phyloP scores from a whole-genome alignment of 2,329 filamentous ascomycete species.

The Teratosphaeria zuluensis region DNA sequence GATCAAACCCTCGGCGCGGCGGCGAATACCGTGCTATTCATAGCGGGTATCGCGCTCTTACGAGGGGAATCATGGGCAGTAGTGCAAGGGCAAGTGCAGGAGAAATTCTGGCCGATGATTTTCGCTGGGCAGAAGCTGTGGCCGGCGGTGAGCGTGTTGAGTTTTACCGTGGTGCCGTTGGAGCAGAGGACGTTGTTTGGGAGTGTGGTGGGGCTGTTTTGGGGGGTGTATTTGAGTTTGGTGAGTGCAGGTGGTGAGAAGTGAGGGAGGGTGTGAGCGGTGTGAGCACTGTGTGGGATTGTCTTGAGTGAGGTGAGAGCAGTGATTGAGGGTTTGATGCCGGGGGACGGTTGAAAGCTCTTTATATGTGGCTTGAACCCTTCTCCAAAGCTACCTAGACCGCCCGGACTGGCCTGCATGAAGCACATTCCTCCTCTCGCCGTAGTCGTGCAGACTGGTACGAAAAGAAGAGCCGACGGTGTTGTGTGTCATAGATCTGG shows the following conservation, averaged over 20 bases:
- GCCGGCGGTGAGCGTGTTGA: slow-evolving; percentile 59
- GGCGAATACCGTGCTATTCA: slow-evolving; percentile 57
- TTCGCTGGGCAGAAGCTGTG: slow-evolving; percentile 63
- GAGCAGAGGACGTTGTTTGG: slow-evolving; percentile 61
- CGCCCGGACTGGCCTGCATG: no score
- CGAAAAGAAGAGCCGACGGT: background rate
- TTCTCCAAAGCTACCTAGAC: no score
- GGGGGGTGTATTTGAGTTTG: slow-evolving; percentile 68
- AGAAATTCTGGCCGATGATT: slow-evolving; percentile 42
- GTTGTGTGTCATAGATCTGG: background rate
- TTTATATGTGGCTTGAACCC: no score
- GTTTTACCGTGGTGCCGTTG: slow-evolving; percentile 64
- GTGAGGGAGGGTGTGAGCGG: background rate
- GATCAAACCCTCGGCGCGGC: slow-evolving; percentile 60
- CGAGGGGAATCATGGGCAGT: slow-evolving; percentile 23
- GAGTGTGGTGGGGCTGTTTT: slow-evolving; percentile 60
- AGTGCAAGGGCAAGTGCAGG: slow-evolving; percentile 11
- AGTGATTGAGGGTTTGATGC: no score
- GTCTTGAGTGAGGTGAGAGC: no score
- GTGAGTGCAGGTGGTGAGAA: background rate
- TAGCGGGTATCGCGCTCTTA: slow-evolving; percentile 50
- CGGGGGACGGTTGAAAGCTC: no score
- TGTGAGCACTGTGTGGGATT: no score
- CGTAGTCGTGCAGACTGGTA: background rate
- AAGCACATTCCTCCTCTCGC: background rate